phyloP scores from a whole-genome alignment of 768 basidiomycete genomes.

The Termitomyces sp. region DNA sequence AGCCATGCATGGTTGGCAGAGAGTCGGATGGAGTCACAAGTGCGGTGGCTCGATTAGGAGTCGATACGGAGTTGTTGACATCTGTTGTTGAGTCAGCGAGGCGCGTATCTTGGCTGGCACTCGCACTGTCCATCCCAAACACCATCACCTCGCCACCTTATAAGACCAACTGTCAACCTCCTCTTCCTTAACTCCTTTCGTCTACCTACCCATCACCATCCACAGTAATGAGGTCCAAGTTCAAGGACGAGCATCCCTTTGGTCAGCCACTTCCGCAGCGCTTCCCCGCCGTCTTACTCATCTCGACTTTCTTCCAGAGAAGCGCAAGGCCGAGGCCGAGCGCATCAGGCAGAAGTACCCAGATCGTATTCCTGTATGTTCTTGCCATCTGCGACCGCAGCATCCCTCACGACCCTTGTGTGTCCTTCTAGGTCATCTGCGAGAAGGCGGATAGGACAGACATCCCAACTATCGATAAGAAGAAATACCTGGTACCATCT shows the following conservation, averaged over 20 bases:
- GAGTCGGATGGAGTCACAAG: neutral
- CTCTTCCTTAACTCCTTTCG: neutral
- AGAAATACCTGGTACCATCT: slow-evolving; percentile 99
- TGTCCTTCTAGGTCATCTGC: slow-evolving; percentile 81
- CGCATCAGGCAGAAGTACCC: slow-evolving; percentile 98
- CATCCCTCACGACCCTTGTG: slow-evolving; percentile 1
- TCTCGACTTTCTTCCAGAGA: slow-evolving; percentile 55
- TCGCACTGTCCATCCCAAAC: slow-evolving; percentile 24
- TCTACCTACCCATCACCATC: slow-evolving; percentile 1
- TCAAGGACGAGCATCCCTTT: slow-evolving; percentile 99
- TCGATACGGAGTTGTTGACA: slow-evolving; percentile 15
- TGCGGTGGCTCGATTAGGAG: slow-evolving; percentile 5
- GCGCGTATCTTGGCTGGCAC: slow-evolving; percentile 36
- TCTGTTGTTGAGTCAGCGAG: slow-evolving; percentile 22
- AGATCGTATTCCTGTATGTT: slow-evolving; percentile 92
- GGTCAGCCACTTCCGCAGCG: slow-evolving; percentile 49
- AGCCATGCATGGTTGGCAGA: neutral
- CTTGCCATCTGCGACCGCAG: slow-evolving; percentile 1
- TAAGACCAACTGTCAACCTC: slow-evolving; percentile 12
- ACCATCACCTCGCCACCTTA: slow-evolving; percentile 21
- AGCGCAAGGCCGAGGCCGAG: slow-evolving; percentile 99
- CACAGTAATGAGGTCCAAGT: slow-evolving; percentile 80
- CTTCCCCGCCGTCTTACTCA: slow-evolving; percentile 26
- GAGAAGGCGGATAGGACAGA: slow-evolving; percentile 99
- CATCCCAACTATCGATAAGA: slow-evolving; percentile 99